Evolutionary conservation across 2,329 filamentous ascomycete species (phyloP), one percentile per base, ranked within the genome.

Genomic region (Cadophora sp.): DNA sequence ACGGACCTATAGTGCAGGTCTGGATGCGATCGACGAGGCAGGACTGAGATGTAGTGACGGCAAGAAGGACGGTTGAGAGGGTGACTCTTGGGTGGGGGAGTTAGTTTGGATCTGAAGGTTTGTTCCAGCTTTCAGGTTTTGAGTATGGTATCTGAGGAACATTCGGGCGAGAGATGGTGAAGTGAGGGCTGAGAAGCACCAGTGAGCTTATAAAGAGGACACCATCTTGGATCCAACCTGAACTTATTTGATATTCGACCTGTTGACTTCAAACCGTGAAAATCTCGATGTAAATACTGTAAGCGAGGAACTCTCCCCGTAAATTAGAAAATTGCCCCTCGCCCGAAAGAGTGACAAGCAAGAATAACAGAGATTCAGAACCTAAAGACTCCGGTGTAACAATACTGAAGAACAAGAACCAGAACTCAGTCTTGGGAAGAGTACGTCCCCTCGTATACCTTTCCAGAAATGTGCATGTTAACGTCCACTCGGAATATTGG

Each of bases 311-410:
- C n/a, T 12, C 11, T 5, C 24, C 24, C 11, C 5, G 31, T 34
- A 11, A 19, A 29, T 34, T 24, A 4, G 19, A 24, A n/a, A 48
- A 48, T 11, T n/a, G n/a, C n/a, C n/a, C n/a, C n/a, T n/a, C n/a
- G 1, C 16, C 7, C n/a, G 37, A 51, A 50, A 16, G 26, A 24
- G 4, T 63, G 46, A 43, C 22, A 26, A 19, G 11, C 27, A 40
- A 40, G 22, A 43, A 40, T 31, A 31, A 26, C 29, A 58, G 53
- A 26, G 26, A 27, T 48, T 11, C 19, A 59, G 31, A 31, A 64
- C 62, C 16, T 58, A 64, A 64, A 22, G 62, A 64, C 37, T 58
- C 51, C 58, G 61, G n/a, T 46, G 26, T 40, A 22, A 24, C n/a
- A 51, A 46, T 43, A 12, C 29, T 24, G 4, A 58, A 12, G 26